Evolutionary conservation across 345 rosid species (phyloP).

Genomic region (Acer negundo): DNA sequence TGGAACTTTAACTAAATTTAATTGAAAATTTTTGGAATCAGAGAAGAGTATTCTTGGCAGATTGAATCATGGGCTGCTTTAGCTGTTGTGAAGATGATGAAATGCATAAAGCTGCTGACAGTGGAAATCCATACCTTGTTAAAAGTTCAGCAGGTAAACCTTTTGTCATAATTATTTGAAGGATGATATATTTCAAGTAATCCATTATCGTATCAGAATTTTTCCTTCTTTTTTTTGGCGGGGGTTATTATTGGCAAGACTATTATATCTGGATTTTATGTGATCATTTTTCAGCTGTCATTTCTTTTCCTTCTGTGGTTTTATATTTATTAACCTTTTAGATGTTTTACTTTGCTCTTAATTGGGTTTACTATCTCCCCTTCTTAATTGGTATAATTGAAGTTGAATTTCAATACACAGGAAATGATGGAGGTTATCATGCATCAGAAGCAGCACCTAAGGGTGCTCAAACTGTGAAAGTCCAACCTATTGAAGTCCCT

Average conservation of each 20-base stretch:
- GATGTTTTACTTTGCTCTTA: background rate
- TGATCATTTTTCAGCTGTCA: background rate
- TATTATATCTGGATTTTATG: background rate
- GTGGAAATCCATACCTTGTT: constrained; percentile 55
- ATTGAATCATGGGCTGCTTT: constrained; percentile 77
- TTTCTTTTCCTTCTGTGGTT: background rate
- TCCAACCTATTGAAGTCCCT: constrained; percentile 80
- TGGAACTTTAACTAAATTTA: constrained; percentile 1
- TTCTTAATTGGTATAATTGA: background rate
- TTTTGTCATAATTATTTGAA: background rate
- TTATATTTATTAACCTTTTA: background rate
- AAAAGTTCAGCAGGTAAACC: constrained; percentile 67
- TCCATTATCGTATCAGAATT: background rate
- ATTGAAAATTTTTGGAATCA: constrained; percentile 8
- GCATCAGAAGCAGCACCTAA: constrained; percentile 56
- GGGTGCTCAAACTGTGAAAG: constrained; percentile 53
- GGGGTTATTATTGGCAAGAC: background rate
- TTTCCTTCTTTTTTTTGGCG: background rate
- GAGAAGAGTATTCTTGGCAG: constrained; percentile 13
- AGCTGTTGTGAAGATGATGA: constrained; percentile 82
- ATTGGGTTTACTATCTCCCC: background rate
- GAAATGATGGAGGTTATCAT: constrained; percentile 45
- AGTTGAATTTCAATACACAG: constrained; percentile 30
- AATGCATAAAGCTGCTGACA: constrained; percentile 62
- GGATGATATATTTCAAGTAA: constrained; percentile 2